Evolutionary conservation across 176 grass and related monocot species (phyloP).

Genomic region (Chrysopogon serrulatus): DNA sequence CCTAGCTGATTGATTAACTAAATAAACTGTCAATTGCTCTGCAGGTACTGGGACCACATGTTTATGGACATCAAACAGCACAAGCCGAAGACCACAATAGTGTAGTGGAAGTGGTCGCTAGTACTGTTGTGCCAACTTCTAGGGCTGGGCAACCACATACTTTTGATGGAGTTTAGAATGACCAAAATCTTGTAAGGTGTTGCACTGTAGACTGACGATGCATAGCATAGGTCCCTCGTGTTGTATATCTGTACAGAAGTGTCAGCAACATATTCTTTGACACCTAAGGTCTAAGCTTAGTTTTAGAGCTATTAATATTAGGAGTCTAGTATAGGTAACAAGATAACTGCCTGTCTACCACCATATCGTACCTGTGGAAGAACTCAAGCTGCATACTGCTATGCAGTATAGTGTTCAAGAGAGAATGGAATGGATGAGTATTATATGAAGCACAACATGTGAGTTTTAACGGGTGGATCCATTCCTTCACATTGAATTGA

Average conservation of each 20-base stretch:
- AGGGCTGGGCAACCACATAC: slow-evolving; percentile 16
- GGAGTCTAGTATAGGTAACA: not conserved
- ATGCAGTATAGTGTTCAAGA: not conserved
- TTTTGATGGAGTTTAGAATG: slow-evolving; percentile 37
- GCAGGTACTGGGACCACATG: slow-evolving; percentile 50
- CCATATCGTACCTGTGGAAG: not conserved
- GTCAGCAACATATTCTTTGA: slow-evolving; percentile 2
- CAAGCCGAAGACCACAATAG: slow-evolving; percentile 31
- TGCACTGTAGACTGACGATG: not conserved
- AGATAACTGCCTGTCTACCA: not conserved
- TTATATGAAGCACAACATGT: not conserved
- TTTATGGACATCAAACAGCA: slow-evolving; percentile 44
- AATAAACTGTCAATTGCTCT: slow-evolving; percentile 10
- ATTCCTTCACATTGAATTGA: slow-evolving; percentile 17
- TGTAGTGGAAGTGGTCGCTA: slow-evolving; percentile 15
- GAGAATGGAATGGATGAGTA: not conserved
- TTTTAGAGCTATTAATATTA: slow-evolving; percentile 4
- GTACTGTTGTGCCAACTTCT: slow-evolving; percentile 33
- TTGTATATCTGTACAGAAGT: not conserved
- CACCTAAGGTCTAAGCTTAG: slow-evolving; percentile 12
- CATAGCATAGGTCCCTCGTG: not conserved
- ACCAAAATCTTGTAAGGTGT: slow-evolving; percentile 20
- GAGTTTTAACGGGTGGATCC: not conserved
- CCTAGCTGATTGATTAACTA: not conserved
- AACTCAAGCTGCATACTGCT: not conserved